A percentile compares a stretch with the other conserved stretches of the same genome.
Conservation (phyloP, 1,284 basidiomycete species). For the Leucoagaricus sp. region DNA sequence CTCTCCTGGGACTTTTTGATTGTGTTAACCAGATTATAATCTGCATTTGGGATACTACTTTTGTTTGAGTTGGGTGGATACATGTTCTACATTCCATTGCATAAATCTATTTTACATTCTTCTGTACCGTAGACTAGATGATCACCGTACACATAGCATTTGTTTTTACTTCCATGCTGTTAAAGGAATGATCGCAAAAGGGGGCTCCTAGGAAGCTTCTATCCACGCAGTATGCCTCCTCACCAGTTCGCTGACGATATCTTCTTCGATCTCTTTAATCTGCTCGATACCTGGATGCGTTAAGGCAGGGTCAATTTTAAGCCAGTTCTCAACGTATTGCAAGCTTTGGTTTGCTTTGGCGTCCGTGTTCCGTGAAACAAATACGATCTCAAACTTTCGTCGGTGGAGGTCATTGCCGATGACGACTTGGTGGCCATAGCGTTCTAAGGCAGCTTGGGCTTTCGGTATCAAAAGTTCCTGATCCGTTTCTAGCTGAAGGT, state of each 20-base stretch:
- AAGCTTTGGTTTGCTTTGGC: constrained; percentile 16
- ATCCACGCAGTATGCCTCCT: constrained; percentile 78
- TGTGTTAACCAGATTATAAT: neutral
- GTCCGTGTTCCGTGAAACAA: constrained; percentile 55
- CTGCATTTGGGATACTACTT: neutral
- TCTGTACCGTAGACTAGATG: neutral
- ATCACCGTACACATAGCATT: neutral
- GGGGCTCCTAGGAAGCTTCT: neutral
- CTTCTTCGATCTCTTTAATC: constrained; percentile 89
- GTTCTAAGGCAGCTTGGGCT: constrained; percentile 82
- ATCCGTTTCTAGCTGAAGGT: constrained; percentile 89
- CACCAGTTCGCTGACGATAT: constrained; percentile 81
- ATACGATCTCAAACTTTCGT: constrained; percentile 91
- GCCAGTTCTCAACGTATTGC: constrained; percentile 68
- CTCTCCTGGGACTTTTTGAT: neutral
- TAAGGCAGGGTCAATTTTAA: constrained; percentile 55
- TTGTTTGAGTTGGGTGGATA: neutral
- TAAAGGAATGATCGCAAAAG: neutral
- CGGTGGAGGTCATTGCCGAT: constrained; percentile 93
- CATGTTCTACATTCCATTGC: constrained; percentile 10
- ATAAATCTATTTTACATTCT: constrained; percentile 12
- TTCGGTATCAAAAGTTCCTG: constrained; percentile 84
- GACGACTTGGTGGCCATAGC: constrained; percentile 97
- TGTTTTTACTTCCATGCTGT: no score
- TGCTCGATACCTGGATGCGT: constrained; percentile 33